A percentile compares a stretch with the other conserved stretches of the same genome.
Conservation (phyloP, 2,329 filamentous ascomycete genomes). For the Beauveria rudraprayagi region DNA sequence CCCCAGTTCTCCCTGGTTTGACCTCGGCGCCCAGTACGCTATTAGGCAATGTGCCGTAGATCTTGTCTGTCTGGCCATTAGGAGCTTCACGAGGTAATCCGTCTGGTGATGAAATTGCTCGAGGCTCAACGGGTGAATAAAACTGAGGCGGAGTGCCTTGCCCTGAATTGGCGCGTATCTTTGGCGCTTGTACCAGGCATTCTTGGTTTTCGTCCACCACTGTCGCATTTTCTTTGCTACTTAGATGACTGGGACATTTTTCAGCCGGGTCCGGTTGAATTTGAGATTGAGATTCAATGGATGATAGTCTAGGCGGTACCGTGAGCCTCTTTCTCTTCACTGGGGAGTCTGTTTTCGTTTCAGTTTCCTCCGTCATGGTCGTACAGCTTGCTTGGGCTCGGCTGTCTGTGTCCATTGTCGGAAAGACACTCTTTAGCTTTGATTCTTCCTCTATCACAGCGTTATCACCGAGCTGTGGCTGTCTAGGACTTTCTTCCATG, state of each 20-base stretch:
- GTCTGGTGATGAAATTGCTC: no score
- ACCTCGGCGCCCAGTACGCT: neutral
- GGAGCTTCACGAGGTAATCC: neutral
- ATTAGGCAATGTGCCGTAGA: neutral
- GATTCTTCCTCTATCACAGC: neutral
- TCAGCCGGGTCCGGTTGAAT: neutral
- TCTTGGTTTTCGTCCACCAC: neutral
- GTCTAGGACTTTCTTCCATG: conserved; percentile 20
- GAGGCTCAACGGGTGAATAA: neutral
- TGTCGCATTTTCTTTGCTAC: neutral
- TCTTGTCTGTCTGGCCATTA: neutral
- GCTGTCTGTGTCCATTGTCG: neutral
- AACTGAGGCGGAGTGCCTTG: neutral
- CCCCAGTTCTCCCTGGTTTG: neutral
- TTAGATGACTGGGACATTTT: neutral
- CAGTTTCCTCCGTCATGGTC: neutral
- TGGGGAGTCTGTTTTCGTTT: neutral
- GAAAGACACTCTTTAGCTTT: neutral
- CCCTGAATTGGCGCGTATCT: neutral
- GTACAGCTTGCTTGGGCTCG: neutral
- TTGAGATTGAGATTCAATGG: neutral
- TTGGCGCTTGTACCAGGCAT: neutral
- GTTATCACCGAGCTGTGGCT: neutral
- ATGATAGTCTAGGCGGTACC: conserved; percentile 4
- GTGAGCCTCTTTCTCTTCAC: neutral